A percentile compares a stretch with the other conserved stretches of the same genome.
Evolutionary conservation across 2,329 filamentous ascomycete genomes (phyloP).

Genomic region (Paecilomyces dactylethromorphus): DNA sequence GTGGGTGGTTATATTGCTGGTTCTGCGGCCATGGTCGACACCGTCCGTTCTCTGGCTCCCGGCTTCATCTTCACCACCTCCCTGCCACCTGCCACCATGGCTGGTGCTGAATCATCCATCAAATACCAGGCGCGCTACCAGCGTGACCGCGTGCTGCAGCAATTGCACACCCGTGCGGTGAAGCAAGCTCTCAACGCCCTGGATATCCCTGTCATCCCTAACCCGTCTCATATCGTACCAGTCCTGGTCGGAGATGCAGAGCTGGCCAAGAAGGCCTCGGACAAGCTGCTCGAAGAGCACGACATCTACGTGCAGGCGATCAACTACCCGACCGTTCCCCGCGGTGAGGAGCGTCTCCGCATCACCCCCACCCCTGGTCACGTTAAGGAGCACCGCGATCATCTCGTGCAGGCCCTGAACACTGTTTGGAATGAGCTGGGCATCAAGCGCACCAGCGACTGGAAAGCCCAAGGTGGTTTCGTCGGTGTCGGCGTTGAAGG

Average conservation of each 20-base stretch:
- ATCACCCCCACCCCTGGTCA: conserved; percentile 96
- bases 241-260: conserved; percentile 91
- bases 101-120: conserved; percentile 82
- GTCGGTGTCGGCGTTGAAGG: conserved; percentile 79
- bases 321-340: conserved; percentile 97
- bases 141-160: conserved; percentile 84
- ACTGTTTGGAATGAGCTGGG: conserved; percentile 81
- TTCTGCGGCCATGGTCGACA: conserved; percentile 78
- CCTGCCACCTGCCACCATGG: conserved; percentile 93
- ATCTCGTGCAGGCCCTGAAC: conserved; percentile 77
- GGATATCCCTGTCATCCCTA: conserved; percentile 94
- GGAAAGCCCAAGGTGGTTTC: conserved; percentile 86
- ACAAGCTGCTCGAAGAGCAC: conserved; percentile 83
- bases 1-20: conserved; percentile 97
- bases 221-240: conserved; percentile 93
- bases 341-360: conserved; percentile 92
- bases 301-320: conserved; percentile 97
- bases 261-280: conserved; percentile 83
- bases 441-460: conserved; percentile 89
- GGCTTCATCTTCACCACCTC: conserved; percentile 99
- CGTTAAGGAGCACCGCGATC: conserved; percentile 72
- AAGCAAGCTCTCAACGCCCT: conserved; percentile 72
- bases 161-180: conserved; percentile 90
- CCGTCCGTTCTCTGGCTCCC: conserved; percentile 86
- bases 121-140: conserved; percentile 84